These are phyloP conservation scores for Mycena alexandri DNA, from an alignment of 768 basidiomycete species.

Conservation along the genomic window DNA sequence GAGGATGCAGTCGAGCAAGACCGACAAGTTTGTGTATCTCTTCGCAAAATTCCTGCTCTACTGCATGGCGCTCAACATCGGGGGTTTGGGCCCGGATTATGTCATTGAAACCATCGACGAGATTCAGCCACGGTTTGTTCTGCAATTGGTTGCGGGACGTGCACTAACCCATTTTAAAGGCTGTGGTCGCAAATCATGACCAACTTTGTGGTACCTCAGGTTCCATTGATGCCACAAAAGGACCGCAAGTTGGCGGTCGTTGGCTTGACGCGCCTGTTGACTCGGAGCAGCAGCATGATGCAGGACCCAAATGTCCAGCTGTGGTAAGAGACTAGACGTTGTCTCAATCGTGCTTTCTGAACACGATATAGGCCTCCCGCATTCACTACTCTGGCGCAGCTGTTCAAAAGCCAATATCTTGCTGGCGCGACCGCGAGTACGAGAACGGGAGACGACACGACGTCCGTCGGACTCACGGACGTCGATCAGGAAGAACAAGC, in stretches of 20 bases:
- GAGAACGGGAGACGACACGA: slow-evolving; percentile 49
- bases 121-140: slow-evolving; percentile 83
- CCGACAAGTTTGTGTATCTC: slow-evolving; percentile 87
- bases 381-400: slow-evolving; percentile 78
- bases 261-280: slow-evolving; percentile 84
- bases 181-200: slow-evolving; percentile 85
- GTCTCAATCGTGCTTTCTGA: background rate
- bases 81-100: slow-evolving; percentile 83
- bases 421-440: slow-evolving; percentile 49
- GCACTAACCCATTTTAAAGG: slow-evolving; percentile 40
- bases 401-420: slow-evolving; percentile 87
- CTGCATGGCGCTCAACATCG: slow-evolving; percentile 79
- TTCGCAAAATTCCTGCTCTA: slow-evolving; percentile 86
- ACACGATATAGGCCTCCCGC: slow-evolving; percentile 69
- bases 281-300: slow-evolving; percentile 78
- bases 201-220: slow-evolving; percentile 84
- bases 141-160: background rate
- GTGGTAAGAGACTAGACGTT: slow-evolving; percentile 63
- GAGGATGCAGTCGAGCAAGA: slow-evolving; percentile 89
- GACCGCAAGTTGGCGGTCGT: slow-evolving; percentile 89
- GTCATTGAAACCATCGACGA: slow-evolving; percentile 83
- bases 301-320: slow-evolving; percentile 69
- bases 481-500: slow-evolving; percentile 93
- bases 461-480: slow-evolving; percentile 71
- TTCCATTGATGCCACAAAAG: slow-evolving; percentile 82